Evolutionary conservation across 495 filamentous ascomycete species (phyloP).

Genomic region (Penicillium verhagenii): DNA sequence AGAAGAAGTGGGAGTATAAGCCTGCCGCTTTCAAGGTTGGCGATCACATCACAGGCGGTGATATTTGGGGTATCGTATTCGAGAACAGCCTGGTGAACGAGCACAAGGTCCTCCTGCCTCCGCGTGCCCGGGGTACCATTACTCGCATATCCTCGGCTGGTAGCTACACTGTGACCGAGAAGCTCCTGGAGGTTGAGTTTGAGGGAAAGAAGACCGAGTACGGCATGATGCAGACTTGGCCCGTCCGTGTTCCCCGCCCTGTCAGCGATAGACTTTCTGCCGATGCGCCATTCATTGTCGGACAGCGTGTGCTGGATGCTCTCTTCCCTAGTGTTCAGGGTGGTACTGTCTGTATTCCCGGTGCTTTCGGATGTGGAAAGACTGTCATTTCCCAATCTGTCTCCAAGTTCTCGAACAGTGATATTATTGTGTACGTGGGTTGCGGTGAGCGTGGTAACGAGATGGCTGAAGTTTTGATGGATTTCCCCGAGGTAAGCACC

Average conservation of each 20-base stretch:
- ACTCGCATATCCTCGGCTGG: constrained; percentile 85
- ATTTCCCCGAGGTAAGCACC: constrained; percentile 77
- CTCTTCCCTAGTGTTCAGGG: constrained; percentile 98
- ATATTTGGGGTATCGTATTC: constrained; percentile 89
- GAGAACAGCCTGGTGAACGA: constrained; percentile 95
- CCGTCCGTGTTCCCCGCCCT: constrained; percentile 94
- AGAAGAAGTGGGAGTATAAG: constrained; percentile 93
- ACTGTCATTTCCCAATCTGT: constrained; percentile 98
- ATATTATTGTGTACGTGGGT: constrained; percentile 98
- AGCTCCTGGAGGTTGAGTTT: constrained; percentile 95
- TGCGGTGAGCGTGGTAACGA: constrained; percentile 98
- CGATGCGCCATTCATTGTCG: constrained; percentile 87
- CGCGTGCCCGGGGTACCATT: constrained; percentile 86
- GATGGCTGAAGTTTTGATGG: constrained; percentile 99
- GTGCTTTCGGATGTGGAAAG: constrained; percentile 98
- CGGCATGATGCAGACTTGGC: constrained; percentile 98
- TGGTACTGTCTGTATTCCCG: constrained; percentile 96
- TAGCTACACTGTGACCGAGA: constrained; percentile 90
- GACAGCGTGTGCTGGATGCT: constrained; percentile 93
- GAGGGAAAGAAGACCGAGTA: constrained; percentile 91
- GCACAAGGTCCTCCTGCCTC: constrained; percentile 94
- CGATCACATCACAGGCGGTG: constrained; percentile 94
- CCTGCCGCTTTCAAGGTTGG: constrained; percentile 83
- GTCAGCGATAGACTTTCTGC: constrained; percentile 86
- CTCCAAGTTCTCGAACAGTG: constrained; percentile 99